Percentiles rank a stretch among this genome's conserved stretches.
Evolutionary conservation across 192 early-diverging fungal genomes (phyloP).

Genomic region (Podila horticola): DNA sequence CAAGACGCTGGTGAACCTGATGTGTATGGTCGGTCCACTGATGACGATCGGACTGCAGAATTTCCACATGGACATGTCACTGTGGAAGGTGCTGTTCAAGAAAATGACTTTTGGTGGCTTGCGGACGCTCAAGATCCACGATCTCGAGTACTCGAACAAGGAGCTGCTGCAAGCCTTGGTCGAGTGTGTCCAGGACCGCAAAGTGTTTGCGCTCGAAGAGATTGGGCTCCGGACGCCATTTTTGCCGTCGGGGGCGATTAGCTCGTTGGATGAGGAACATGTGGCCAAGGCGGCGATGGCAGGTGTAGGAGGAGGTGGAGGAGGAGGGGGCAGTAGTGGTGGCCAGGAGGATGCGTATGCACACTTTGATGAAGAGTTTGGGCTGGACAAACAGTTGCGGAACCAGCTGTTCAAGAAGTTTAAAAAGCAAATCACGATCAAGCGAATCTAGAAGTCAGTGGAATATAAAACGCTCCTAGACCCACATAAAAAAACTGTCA

Average conservation of each 20-base stretch:
- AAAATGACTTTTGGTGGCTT: not conserved
- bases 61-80: not conserved
- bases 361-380: not conserved
- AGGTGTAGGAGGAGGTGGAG: too few relatives aligned
- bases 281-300: too few relatives aligned
- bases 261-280: not conserved
- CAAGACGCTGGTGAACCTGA: not conserved
- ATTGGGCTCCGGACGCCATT: not conserved
- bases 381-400: not conserved
- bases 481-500: too few relatives aligned
- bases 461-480: too few relatives aligned
- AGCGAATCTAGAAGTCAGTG: not conserved
- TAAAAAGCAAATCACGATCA: not conserved
- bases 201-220: conserved; percentile 1
- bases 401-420: conserved; percentile 1
- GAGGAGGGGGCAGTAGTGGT: too few relatives aligned
- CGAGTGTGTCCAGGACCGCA: conserved; percentile 1
- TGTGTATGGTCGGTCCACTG: not conserved
- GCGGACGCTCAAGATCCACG: conserved; percentile 1
- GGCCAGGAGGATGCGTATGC: too few relatives aligned
- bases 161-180: not conserved
- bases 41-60: not conserved
- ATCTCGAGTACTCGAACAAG: not conserved
- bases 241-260: not conserved
- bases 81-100: not conserved